A percentile compares a stretch with the other conserved stretches of the same genome.
Conservation (phyloP, 192 early-diverging fungal genomes). For the Paraglomus occultum region DNA sequence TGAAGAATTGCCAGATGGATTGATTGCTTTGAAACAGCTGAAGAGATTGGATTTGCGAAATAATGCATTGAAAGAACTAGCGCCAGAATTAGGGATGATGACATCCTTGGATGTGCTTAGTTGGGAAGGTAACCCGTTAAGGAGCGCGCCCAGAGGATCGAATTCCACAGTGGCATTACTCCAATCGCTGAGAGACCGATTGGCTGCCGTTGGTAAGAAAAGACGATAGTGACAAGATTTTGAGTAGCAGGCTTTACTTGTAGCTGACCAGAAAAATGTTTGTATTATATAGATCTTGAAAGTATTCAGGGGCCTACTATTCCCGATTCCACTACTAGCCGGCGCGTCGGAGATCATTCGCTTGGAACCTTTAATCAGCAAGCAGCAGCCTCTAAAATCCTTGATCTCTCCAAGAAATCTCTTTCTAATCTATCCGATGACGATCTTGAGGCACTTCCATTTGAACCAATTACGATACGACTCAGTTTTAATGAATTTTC, state of each 20-base stretch:
- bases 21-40: conserved; percentile 36
- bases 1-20: conserved; percentile 38
- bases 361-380: conserved; percentile 15
- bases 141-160: conserved; percentile 35
- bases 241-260: no score
- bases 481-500: conserved; percentile 40
- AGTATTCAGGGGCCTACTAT: conserved; percentile 34
- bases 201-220: conserved; percentile 32
- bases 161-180: conserved; percentile 43
- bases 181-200: conserved; percentile 41
- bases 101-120: conserved; percentile 41
- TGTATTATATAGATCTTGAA: conserved; percentile 26
- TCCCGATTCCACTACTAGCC: background rate
- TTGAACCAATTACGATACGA: conserved; percentile 29
- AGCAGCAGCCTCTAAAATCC: conserved; percentile 28
- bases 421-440: conserved; percentile 34
- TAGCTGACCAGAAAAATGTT: no score
- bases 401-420: conserved; percentile 44
- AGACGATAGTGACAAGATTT: no score
- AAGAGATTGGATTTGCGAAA: conserved; percentile 51
- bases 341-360: background rate
- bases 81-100: conserved; percentile 45
- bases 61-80: conserved; percentile 46
- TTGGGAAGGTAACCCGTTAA: conserved; percentile 53
- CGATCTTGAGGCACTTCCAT: conserved; percentile 35